Evolutionary conservation across 768 basidiomycete species (phyloP).

Genomic region (Amanita phalloides): DNA sequence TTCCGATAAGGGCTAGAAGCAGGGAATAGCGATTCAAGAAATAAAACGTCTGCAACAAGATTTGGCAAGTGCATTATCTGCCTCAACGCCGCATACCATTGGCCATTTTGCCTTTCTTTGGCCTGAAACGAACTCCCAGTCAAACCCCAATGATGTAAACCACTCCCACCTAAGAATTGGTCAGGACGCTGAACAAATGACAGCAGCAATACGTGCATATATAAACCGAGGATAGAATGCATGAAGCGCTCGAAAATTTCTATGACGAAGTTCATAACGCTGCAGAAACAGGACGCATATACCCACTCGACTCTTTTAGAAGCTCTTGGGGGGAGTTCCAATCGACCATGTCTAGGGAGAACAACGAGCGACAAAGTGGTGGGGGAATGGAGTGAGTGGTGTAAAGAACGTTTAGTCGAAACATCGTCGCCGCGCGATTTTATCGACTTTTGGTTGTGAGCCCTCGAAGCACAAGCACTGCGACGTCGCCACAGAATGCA

Average conservation of each 20-base stretch:
- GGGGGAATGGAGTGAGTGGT: slow-evolving; percentile 9
- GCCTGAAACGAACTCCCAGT: slow-evolving; percentile 50
- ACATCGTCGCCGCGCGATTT: slow-evolving; percentile 2
- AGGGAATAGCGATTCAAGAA: slow-evolving; percentile 60
- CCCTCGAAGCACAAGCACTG: too few relatives aligned
- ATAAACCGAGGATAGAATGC: slow-evolving; percentile 49
- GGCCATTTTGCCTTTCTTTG: slow-evolving; percentile 57
- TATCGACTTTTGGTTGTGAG: not conserved
- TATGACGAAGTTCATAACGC: slow-evolving; percentile 10
- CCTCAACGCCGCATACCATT: slow-evolving; percentile 30
- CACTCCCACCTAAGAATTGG: slow-evolving; percentile 48
- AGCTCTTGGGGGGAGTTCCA: slow-evolving; percentile 44
- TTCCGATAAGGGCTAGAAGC: slow-evolving; percentile 55
- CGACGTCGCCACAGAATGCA: too few relatives aligned
- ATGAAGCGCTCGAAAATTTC: slow-evolving; percentile 45
- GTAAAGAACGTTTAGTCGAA: slow-evolving; percentile 2
- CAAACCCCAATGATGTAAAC: slow-evolving; percentile 49
- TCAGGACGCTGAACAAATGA: slow-evolving; percentile 1
- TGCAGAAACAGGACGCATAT: not conserved
- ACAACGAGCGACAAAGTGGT: slow-evolving; percentile 9
- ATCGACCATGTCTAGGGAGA: slow-evolving; percentile 35
- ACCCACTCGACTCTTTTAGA: slow-evolving; percentile 33
- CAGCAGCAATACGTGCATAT: slow-evolving; percentile 30
- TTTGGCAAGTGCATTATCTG: not conserved
- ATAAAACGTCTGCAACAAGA: slow-evolving; percentile 42